Evolutionary conservation across 768 basidiomycete species (phyloP).

Genomic region (Botryobasidium botryosum): DNA sequence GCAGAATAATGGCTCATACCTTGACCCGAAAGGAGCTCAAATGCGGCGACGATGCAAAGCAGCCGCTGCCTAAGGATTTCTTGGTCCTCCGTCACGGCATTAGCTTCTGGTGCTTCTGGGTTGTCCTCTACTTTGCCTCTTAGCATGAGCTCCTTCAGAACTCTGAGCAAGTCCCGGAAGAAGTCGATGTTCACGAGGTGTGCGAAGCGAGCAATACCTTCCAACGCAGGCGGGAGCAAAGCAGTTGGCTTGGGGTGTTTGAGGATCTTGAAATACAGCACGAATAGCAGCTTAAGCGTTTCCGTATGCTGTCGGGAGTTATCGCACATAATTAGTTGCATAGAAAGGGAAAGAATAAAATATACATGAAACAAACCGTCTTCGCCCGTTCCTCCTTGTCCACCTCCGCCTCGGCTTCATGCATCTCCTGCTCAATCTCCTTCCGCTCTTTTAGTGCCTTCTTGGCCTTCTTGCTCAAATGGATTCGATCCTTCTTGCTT

Average conservation of each 20-base stretch:
- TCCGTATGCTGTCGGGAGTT: slow-evolving; percentile 76
- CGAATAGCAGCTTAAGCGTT: slow-evolving; percentile 92
- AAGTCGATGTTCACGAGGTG: slow-evolving; percentile 98
- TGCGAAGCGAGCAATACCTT: slow-evolving; percentile 83
- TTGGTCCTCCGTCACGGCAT: slow-evolving; percentile 21
- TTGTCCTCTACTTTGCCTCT: slow-evolving; percentile 22
- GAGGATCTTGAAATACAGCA: slow-evolving; percentile 89
- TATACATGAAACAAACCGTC: slow-evolving; percentile 36
- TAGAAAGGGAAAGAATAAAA: no score
- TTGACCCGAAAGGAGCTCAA: slow-evolving; percentile 91
- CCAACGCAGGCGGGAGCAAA: slow-evolving; percentile 71
- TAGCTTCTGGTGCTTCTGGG: slow-evolving; percentile 25
- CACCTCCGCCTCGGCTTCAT: slow-evolving; percentile 85
- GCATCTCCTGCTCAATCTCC: slow-evolving; percentile 81
- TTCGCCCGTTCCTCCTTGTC: slow-evolving; percentile 77
- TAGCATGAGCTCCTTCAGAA: slow-evolving; percentile 59
- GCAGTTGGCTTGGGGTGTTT: slow-evolving; percentile 68
- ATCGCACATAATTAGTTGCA: neutral
- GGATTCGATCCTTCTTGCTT: slow-evolving; percentile 43
- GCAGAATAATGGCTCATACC: slow-evolving; percentile 35
- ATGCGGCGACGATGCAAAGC: slow-evolving; percentile 88
- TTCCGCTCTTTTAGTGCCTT: slow-evolving; percentile 76
- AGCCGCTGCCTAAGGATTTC: slow-evolving; percentile 41
- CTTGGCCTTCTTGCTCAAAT: slow-evolving; percentile 84
- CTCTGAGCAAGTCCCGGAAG: slow-evolving; percentile 85